phyloP scores from a whole-genome alignment of 345 rosid species.

The Zanthoxylum bungeanum region DNA sequence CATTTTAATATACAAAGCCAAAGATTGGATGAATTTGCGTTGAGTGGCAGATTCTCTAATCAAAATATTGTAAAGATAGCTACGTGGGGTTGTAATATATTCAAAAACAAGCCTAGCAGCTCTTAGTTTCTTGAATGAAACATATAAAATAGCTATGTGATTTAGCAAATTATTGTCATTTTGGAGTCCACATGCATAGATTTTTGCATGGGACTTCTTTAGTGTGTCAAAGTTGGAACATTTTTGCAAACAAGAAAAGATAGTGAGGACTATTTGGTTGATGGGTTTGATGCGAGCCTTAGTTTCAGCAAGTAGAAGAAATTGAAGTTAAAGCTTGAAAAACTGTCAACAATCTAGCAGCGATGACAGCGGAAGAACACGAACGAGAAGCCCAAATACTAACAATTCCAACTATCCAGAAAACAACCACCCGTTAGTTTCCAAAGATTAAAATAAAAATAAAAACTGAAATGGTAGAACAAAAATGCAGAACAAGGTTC shows the following conservation, averaged over 20 bases:
- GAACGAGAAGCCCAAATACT: no score
- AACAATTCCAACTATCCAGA: no score
- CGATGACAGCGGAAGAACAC: no score
- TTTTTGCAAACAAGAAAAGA: not conserved
- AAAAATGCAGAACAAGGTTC: no score
- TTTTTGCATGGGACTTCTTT: not conserved
- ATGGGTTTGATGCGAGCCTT: not conserved
- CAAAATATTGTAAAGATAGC: slow-evolving; percentile 4
- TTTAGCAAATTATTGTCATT: not conserved
- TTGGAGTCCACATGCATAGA: not conserved
- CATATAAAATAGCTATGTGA: not conserved
- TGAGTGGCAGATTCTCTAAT: not conserved
- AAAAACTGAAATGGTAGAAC: no score
- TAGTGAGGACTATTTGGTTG: not conserved
- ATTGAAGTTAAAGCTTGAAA: no score
- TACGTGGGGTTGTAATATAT: not conserved
- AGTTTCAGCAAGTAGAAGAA: no score
- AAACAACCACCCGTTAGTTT: no score
- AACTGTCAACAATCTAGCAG: no score
- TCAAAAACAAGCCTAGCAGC: not conserved
- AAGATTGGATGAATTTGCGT: not conserved
- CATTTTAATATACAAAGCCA: not conserved
- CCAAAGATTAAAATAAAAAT: no score
- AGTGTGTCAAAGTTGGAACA: not conserved
- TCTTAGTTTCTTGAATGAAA: not conserved